Evolutionary conservation across 2,329 filamentous ascomycete genomes (phyloP).

Genomic region (Teratosphaeria gauchensis): DNA sequence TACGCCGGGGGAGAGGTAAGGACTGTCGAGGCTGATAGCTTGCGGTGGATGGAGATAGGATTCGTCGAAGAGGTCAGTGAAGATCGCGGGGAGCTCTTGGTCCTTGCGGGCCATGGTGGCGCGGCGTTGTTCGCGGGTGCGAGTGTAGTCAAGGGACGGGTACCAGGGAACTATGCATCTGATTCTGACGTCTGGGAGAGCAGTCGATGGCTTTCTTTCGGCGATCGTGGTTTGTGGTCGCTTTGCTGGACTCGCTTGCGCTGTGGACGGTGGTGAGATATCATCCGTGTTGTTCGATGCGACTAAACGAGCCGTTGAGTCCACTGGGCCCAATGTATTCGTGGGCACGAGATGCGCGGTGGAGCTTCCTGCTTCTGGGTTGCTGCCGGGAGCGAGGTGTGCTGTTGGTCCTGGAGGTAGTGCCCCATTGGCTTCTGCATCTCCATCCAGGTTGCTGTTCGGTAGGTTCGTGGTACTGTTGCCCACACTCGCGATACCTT

Average conservation of each 20-base stretch:
- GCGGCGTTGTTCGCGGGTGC: conserved; percentile 49
- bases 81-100: conserved; percentile 41
- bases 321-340: neutral
- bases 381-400: neutral
- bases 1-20: conserved; percentile 50
- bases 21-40: conserved; percentile 43
- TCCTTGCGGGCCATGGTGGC: conserved; percentile 45
- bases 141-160: conserved; percentile 52
- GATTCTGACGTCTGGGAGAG: conserved; percentile 34
- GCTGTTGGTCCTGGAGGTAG: conserved; percentile 2
- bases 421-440: conserved; percentile 4
- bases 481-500: conserved; percentile 4
- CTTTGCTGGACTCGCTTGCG: neutral
- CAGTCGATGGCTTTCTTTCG: conserved; percentile 1
- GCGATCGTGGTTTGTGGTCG: neutral
- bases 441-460: neutral
- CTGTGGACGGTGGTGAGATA: neutral
- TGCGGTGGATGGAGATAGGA: conserved; percentile 34
- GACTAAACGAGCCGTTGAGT: neutral
- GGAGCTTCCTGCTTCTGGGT: neutral
- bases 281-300: neutral
- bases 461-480: conserved; percentile 11
- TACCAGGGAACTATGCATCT: conserved; percentile 53
- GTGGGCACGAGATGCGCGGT: neutral
- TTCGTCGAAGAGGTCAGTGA: conserved; percentile 44